Base-by-base conservation (phyloP, 306 rosid species). In the Rubus idaeus region DNA sequence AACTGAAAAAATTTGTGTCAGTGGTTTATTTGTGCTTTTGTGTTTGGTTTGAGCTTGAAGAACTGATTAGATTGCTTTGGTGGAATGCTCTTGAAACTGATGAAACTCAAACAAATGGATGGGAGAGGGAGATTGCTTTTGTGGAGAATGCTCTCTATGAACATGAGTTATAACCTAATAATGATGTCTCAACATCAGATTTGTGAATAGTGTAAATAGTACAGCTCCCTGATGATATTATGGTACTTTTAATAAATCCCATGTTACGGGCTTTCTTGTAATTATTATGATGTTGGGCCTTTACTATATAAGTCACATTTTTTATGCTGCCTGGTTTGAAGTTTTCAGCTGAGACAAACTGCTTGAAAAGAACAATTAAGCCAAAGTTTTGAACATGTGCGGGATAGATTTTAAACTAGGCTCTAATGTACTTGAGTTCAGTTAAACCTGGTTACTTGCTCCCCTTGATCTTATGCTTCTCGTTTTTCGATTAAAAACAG, bases 401-500 rank as follows among this genome's bases (percentile, higher is more conserved):
- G 49, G 35, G 50, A 55, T 56, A 57, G 3, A 20, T 41, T 11
- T 71, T 55, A 35, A 10, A 71, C 20, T 52, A 9, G 12, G 35
- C 2, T 39, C 5, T 41, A 56, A 16, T 41, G 42, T 73, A 26
- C 40, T 74, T 12, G 49, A 14, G 39, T 41, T 51, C 13, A 78
- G 62, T 20, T 23, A n/a, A 40, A 49, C 44, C 5, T 14, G 20
- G 21, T 69, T 41, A n/a, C 49, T 73, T 40, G 55, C 26, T 63
- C 51, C 42, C 44, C 41, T 49, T 60, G 69, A 72, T 72, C 83
- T 83, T 66, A 44, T 70, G 61, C 71, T 80, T 47, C 57, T 40
- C 3, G 78, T 81, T 62, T 76, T 81, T 82, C 49, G 55, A 17
- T 79, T 79, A 45, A 68, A 74, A 77, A 69, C 88, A 94, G 98